Evolutionary conservation across 371 early-diverging fungal species (phyloP), one percentile per base, ranked within the genome.

Genomic region (Apophysomyces ossiformis): DNA sequence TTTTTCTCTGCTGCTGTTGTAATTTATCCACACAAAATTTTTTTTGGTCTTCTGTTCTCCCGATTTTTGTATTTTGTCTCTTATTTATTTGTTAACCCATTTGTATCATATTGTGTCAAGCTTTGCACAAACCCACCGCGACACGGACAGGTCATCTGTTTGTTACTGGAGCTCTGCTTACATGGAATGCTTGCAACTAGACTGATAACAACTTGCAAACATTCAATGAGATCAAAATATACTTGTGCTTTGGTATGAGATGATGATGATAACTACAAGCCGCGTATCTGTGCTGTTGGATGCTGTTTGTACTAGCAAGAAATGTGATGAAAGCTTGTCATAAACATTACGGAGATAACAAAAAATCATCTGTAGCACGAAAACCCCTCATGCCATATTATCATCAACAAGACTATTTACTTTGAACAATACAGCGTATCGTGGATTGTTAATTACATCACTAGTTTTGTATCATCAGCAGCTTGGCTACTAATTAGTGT

Each of bases 131-230:
- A 45, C 45, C 6, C 45, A 45, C 45, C 45, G 45, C 45, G 13
- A 45, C 45, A 45, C 45, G 45, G 45, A 45, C 45, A 45, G 45
- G 45, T 45, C 45, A 45, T 45, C 45, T 45, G 45, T 45, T 45
- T 45, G 45, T 45, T 45, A 45, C 4, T 7, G 45, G 45, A 45
- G 45, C 45, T 45, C 45, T 45, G 45, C 0, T 45, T 45, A 45
- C 45, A 45, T 12, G 1, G 45, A 2, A 45, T 45, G 45, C 45
- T 45, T 45, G 45, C 45, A 45, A 45, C 45, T 45, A 45, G 45
- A 45, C 45, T 45, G 45, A 45, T 45, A 45, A 45, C 45, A 45
- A 45, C 0, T 45, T 45, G 45, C 45, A 45, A 45, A 45, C 45
- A 45, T 45, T 45, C 45, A 45, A 45, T 45, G 45, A 45, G 45